A percentile compares a stretch with the other conserved stretches of the same genome.
These are phyloP conservation scores for Magnolia officinalis DNA, from an alignment of 164 flowering plant genomes.

Conservation along the genomic window DNA sequence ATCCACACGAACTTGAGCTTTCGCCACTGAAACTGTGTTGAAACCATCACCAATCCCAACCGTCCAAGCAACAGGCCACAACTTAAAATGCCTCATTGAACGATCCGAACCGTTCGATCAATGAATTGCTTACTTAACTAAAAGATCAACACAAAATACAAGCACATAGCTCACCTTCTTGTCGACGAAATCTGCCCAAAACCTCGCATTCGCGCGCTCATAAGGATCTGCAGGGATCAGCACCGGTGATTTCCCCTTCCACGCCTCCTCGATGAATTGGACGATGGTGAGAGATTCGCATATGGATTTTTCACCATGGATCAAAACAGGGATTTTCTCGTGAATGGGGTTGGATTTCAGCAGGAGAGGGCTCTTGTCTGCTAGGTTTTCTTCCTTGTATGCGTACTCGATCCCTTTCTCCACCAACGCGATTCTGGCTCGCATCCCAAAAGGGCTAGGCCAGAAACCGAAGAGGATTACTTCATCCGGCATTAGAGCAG, in stretches of 20 bases:
- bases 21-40: no score
- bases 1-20: no score
- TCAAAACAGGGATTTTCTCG: constrained; percentile 2
- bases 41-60: no score
- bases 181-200: constrained; percentile 20
- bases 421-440: constrained; percentile 28
- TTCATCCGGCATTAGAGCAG: constrained; percentile 14
- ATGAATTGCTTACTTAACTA: no score
- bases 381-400: constrained; percentile 19
- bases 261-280: constrained; percentile 20
- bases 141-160: no score
- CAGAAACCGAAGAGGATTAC: constrained; percentile 22
- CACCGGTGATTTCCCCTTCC: constrained; percentile 14
- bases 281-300: constrained; percentile 27
- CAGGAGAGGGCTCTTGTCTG: constrained; percentile 14
- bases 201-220: constrained; percentile 11
- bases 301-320: constrained; percentile 16
- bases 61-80: no score
- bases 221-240: constrained; percentile 16
- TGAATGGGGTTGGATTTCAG: constrained; percentile 17
- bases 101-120: no score
- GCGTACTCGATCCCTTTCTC: constrained; percentile 19
- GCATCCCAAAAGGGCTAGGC: constrained; percentile 25
- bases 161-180: neutral
- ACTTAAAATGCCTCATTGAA: no score